Evolutionary conservation across 139 green algal genomes (phyloP).

Genomic region (Yamagishiella unicocca): DNA sequence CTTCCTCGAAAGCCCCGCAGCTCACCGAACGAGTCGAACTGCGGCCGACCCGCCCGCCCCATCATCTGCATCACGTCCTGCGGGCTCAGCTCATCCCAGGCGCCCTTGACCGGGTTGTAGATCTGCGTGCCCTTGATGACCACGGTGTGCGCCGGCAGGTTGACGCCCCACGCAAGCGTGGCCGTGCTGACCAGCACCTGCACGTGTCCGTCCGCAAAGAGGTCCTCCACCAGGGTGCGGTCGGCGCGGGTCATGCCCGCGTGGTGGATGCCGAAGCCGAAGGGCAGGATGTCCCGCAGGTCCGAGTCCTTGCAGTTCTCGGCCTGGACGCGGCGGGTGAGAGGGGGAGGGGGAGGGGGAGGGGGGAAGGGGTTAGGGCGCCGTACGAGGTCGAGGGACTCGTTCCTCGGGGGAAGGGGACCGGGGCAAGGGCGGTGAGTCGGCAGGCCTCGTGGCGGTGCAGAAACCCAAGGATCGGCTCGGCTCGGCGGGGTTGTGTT

Average conservation of each 20-base stretch:
- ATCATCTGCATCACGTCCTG: slow-evolving; percentile 99
- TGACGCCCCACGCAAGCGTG: slow-evolving; percentile 98
- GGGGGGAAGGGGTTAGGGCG: neutral
- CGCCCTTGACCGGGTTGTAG: slow-evolving; percentile 95
- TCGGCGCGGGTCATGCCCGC: slow-evolving; percentile 94
- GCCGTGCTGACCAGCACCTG: slow-evolving; percentile 98
- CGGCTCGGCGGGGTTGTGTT: too few species aligned
- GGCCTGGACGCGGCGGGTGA: slow-evolving; percentile 73
- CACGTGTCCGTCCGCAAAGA: slow-evolving; percentile 97
- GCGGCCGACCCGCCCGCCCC: slow-evolving; percentile 93
- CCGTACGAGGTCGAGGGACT: too few species aligned
- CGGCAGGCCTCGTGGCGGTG: too few species aligned
- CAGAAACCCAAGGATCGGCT: too few species aligned
- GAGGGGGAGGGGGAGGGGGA: neutral
- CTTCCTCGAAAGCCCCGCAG: too few species aligned
- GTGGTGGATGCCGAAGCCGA: slow-evolving; percentile 98
- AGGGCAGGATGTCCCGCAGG: slow-evolving; percentile 94
- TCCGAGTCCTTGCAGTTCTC: slow-evolving; percentile 88
- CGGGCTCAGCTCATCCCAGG: slow-evolving; percentile 93
- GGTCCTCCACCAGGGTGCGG: slow-evolving; percentile 96
- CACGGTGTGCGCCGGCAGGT: slow-evolving; percentile 98
- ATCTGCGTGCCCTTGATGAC: slow-evolving; percentile 99
- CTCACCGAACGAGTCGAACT: slow-evolving; percentile 94
- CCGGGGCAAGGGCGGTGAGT: too few species aligned
- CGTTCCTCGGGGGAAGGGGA: too few species aligned